Base-by-base conservation (phyloP, 1,284 basidiomycete genomes). In the Boletus albobrunnescens region DNA sequence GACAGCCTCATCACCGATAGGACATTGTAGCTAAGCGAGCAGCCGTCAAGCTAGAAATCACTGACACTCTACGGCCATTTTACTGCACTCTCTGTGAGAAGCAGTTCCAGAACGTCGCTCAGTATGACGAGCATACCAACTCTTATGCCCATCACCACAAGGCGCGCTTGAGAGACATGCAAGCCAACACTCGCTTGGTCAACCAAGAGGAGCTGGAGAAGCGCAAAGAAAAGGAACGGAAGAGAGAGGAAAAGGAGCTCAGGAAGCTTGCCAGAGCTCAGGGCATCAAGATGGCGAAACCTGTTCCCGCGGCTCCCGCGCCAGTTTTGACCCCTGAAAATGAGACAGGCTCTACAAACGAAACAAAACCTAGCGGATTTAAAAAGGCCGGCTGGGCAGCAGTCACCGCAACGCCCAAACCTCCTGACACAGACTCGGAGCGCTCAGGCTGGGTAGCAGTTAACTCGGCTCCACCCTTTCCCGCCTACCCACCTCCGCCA, bases 101-200 rank as follows among this genome's bases (percentile, higher is more conserved):
- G 61, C 87, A 90, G 63, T 91, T 89, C 67, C 75, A 82, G 60
- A 90, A 77, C 41, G 85, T 89, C 24, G 81, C 84, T 1, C 87
- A 89, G 58, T 91, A 87, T 56, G 87, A 91, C 55, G 87, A 91
- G 58, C 87, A 91, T 61, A 87, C 84, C 41, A 89, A 88, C 56
- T 88, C 87, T 3, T 90, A 89, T 56, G 84, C 87, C 1, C 87
- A 90, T 58, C 84, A 87, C 56, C 87, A 89, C 69, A 88, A 84
- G 65, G 83, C 82, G 13, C 81, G 87, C 32, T 77, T 80, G 61
- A 81, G 72, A 54, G 86, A 88, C 57, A 85, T 89, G 84, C 84
- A 87, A 67, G 76, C 79, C 20, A 81, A 75, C 48, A 73, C 75
- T 22, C 81, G 81, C 8, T 67, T 78, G 22, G 77, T 75, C 50